Evolutionary conservation across 1,284 basidiomycete species (phyloP).

Genomic region (Phenoliferia sp.): DNA sequence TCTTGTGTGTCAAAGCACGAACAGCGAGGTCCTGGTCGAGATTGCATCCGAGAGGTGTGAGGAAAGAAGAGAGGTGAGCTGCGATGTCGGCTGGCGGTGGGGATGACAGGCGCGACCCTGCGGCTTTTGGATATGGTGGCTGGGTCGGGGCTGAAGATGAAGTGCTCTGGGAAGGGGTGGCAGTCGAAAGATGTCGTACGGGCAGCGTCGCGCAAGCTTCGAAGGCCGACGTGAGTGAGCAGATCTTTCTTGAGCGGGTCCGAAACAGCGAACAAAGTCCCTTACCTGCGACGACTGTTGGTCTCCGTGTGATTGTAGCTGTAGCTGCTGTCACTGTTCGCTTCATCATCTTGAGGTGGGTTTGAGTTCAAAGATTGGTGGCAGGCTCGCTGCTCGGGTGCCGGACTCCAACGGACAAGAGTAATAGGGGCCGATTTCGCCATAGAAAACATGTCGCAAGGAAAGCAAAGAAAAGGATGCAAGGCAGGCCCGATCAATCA

Average conservation of each 20-base stretch:
- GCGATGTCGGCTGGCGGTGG: neutral
- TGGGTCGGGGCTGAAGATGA: neutral
- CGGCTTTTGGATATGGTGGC: neutral
- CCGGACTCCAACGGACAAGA: too few species aligned
- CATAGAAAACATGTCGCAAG: too few species aligned
- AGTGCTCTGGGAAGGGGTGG: neutral
- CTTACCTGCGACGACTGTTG: neutral
- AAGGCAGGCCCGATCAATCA: neutral
- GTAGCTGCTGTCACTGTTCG: neutral
- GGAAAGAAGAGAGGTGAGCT: neutral
- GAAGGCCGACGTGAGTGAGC: conserved; percentile 51
- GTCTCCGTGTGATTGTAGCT: neutral
- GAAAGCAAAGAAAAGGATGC: neutral
- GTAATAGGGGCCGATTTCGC: too few species aligned
- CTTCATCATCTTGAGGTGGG: conserved; percentile 11
- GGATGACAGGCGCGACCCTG: neutral
- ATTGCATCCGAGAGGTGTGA: neutral
- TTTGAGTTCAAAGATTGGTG: neutral
- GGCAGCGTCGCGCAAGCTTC: conserved; percentile 42
- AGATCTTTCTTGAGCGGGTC: neutral
- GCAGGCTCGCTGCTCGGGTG: too few species aligned
- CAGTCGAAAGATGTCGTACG: neutral
- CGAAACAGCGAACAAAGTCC: too few species aligned
- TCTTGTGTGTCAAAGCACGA: neutral
- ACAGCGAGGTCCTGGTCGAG: neutral